Percentiles rank a stretch among this genome's conserved stretches.
phyloP scores from a whole-genome alignment of 139 green algal genomes.

The Chlamydomonas sp. region DNA sequence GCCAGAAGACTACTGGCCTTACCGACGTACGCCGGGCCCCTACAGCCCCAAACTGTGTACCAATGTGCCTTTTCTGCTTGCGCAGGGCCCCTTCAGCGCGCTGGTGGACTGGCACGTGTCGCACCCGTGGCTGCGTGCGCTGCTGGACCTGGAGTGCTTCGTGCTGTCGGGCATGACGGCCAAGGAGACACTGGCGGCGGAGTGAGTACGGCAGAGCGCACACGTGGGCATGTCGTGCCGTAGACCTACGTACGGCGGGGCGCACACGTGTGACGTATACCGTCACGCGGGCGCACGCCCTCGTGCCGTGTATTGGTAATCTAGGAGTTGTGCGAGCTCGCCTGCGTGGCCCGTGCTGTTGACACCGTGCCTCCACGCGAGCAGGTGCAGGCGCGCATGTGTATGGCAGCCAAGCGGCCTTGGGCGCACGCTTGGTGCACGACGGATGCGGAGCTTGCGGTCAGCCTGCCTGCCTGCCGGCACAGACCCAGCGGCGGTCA shows the following conservation, averaged over 20 bases:
- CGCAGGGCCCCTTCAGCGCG: constrained; percentile 69
- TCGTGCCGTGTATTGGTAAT: too few relatives aligned
- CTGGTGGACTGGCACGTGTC: constrained; percentile 73
- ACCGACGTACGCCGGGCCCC: too few relatives aligned
- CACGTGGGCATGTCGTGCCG: constrained; percentile 22
- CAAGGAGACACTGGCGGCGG: constrained; percentile 65
- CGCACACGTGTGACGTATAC: too few relatives aligned
- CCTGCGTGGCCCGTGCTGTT: too few relatives aligned
- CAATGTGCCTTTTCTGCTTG: not conserved
- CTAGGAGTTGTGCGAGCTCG: too few relatives aligned
- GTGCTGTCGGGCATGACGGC: constrained; percentile 62
- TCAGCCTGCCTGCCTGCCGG: not conserved
- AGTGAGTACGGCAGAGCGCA: constrained; percentile 16
- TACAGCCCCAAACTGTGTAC: not conserved
- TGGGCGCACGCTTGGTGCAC: too few relatives aligned
- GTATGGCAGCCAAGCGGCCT: too few relatives aligned
- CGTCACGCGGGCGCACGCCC: too few relatives aligned
- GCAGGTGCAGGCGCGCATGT: too few relatives aligned
- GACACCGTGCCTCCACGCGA: too few relatives aligned
- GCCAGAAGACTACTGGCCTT: not conserved
- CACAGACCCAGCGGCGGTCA: not conserved
- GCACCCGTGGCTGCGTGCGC: constrained; percentile 69
- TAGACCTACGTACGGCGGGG: not conserved
- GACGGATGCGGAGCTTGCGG: too few relatives aligned
- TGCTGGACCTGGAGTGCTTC: constrained; percentile 82